These are phyloP conservation scores for Larix sibirica DNA, from an alignment of 83 land plant species.

Conservation along the genomic window DNA sequence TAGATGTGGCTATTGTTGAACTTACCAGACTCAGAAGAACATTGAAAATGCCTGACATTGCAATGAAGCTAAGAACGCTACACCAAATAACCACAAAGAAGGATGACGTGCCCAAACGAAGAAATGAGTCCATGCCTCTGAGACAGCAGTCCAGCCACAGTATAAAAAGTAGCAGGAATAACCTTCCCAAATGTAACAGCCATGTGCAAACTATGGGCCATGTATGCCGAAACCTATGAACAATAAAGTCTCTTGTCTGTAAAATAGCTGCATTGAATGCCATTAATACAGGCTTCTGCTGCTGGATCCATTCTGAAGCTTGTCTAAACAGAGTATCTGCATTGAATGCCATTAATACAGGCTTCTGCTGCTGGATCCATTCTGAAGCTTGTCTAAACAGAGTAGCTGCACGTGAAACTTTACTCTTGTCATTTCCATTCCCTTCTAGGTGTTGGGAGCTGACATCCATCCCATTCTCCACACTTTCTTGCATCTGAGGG, in stretches of 20 bases:
- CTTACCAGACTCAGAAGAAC: not conserved
- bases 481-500: not conserved
- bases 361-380: conserved; percentile 3
- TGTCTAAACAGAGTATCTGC: not conserved
- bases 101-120: conserved; percentile 8
- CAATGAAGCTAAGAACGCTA: conserved; percentile 2
- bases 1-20: not conserved
- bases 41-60: conserved; percentile 5
- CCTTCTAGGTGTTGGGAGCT: not conserved
- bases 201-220: conserved; percentile 12
- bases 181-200: conserved; percentile 3
- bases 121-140: not conserved
- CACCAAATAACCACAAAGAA: conserved; percentile 13
- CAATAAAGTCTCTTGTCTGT: not conserved
- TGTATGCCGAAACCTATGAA: not conserved
- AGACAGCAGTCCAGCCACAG: conserved; percentile 11
- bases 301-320: not conserved
- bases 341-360: not conserved
- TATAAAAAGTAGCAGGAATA: not conserved
- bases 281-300: not conserved
- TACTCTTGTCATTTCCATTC: not conserved
- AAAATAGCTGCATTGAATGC: not conserved
- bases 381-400: not conserved
- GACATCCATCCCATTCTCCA: not conserved
- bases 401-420: not conserved